Conservation (phyloP, 2,329 filamentous ascomycete species). For the Neofusicoccum laricinum region DNA sequence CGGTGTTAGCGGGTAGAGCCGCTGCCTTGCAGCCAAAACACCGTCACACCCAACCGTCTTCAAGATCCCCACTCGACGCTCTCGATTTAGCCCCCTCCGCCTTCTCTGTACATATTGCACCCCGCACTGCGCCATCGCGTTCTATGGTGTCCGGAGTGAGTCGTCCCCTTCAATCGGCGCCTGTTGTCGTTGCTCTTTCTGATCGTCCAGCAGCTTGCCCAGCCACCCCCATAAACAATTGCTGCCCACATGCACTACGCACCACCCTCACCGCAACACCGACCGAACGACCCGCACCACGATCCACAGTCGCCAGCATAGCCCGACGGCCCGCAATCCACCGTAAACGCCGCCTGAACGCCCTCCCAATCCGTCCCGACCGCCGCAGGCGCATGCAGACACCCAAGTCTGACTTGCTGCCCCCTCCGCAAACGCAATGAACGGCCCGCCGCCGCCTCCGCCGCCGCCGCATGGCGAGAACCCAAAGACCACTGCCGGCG, state of each 20-base stretch:
- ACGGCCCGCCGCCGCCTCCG: constrained; percentile 66
- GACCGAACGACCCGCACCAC: background rate
- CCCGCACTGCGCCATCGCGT: background rate
- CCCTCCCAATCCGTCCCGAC: background rate
- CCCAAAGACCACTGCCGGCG: constrained; percentile 55
- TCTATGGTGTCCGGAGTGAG: background rate
- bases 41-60: background rate
- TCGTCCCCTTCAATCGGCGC: too few relatives aligned
- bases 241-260: constrained; percentile 9
- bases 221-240: constrained; percentile 13
- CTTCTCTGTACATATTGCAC: background rate
- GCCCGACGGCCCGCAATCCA: background rate
- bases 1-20: constrained; percentile 10
- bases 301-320: background rate
- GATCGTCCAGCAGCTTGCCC: background rate
- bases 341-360: background rate
- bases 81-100: background rate
- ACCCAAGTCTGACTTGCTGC: constrained; percentile 11
- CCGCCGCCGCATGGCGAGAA: constrained; percentile 82
- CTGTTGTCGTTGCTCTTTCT: background rate
- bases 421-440: constrained; percentile 25
- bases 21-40: constrained; percentile 9
- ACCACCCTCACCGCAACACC: constrained; percentile 10
- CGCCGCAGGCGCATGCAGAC: constrained; percentile 5
- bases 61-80: background rate